Evolutionary conservation across 495 filamentous ascomycete species (phyloP).

Genomic region (Usnea hakonensis): DNA sequence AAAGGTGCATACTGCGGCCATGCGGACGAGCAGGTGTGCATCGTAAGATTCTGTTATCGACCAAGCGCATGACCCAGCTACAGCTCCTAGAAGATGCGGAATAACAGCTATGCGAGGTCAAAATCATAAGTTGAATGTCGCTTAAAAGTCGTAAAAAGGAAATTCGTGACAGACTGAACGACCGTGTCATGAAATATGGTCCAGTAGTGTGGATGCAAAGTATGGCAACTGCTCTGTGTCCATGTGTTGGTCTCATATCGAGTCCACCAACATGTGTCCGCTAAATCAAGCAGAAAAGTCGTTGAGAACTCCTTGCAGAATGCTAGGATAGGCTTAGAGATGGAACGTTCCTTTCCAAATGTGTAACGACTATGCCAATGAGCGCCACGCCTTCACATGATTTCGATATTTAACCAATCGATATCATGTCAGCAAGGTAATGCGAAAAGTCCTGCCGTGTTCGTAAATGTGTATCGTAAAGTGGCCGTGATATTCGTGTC

Average conservation of each 20-base stretch:
- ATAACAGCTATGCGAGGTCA: slow-evolving; percentile 1
- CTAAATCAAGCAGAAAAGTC: slow-evolving; percentile 10
- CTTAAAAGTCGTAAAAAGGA: neutral
- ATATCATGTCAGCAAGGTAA: slow-evolving; percentile 1
- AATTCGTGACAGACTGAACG: slow-evolving; percentile 8
- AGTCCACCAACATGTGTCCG: slow-evolving; percentile 9
- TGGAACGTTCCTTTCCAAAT: neutral
- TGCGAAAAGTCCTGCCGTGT: slow-evolving; percentile 3
- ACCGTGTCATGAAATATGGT: neutral
- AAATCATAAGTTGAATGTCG: neutral
- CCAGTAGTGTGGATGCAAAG: slow-evolving; percentile 8
- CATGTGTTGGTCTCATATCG: neutral
- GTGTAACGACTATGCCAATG: slow-evolving; percentile 1
- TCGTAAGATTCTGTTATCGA: neutral
- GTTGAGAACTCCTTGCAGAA: slow-evolving; percentile 10
- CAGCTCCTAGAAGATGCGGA: neutral
- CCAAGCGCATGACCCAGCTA: neutral
- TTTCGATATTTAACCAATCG: slow-evolving; percentile 6
- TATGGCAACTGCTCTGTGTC: slow-evolving; percentile 4
- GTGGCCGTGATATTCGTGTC: slow-evolving; percentile 16
- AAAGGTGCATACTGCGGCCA: slow-evolving; percentile 4
- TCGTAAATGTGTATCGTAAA: slow-evolving; percentile 12
- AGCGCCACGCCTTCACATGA: slow-evolving; percentile 11
- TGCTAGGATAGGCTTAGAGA: neutral
- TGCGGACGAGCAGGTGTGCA: slow-evolving; percentile 3